phyloP scores from a whole-genome alignment of 2,329 filamentous ascomycete species.

The Fusarium transvaalense region DNA sequence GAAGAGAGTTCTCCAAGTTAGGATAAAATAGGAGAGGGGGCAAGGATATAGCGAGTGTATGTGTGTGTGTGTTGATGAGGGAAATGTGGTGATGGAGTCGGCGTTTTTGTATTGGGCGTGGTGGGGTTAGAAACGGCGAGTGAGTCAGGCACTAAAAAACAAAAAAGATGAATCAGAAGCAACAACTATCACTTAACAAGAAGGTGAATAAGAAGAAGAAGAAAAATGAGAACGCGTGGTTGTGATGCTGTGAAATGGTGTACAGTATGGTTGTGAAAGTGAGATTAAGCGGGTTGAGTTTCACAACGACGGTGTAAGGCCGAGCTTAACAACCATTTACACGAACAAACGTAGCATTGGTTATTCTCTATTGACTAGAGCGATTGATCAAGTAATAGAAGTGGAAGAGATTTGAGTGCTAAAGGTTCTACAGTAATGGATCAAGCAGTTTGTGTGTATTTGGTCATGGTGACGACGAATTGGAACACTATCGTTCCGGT shows the following conservation, averaged over 20 bases:
- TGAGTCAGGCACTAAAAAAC: slow-evolving; percentile 32
- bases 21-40: background rate
- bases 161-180: background rate
- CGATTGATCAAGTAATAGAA: rapidly evolving
- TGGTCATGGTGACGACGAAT: background rate
- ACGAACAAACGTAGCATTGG: too few species aligned
- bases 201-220: background rate
- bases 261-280: slow-evolving; percentile 1
- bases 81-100: background rate
- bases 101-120: slow-evolving; percentile 33
- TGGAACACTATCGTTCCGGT: background rate
- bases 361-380: too few species aligned
- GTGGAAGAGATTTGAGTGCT: too few species aligned
- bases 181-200: background rate
- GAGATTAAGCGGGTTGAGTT: slow-evolving; percentile 30
- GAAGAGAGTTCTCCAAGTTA: background rate
- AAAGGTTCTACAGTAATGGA: background rate
- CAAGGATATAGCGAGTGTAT: background rate
- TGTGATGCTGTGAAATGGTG: slow-evolving; percentile 25
- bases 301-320: slow-evolving; percentile 1
- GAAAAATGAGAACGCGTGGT: background rate
- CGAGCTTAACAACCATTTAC: background rate
- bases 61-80: background rate
- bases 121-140: slow-evolving; percentile 31
- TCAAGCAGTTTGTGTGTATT: background rate